These are phyloP conservation scores for Plasmodium malariae DNA, from an alignment of 169 alveolate genomes.

Conservation along the genomic window DNA sequence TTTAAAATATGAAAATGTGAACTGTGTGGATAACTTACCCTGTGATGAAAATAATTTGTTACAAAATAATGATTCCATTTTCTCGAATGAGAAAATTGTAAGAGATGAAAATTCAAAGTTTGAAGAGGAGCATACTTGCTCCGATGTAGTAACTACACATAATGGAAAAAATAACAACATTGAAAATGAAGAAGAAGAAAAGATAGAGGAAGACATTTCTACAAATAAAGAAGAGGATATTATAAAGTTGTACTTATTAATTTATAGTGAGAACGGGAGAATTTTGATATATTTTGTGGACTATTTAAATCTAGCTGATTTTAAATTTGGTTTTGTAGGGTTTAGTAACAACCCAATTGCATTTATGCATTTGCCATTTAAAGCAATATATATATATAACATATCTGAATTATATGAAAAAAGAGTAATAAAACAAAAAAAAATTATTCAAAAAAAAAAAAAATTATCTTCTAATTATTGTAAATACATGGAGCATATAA, in stretches of 20 bases:
- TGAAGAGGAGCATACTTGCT: no score
- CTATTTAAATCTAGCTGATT: constrained; percentile 6
- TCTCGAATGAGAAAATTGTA: background rate
- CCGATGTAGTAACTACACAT: no score
- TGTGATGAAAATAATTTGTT: background rate
- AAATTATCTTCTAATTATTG: constrained; percentile 51
- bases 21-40: background rate
- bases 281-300: constrained; percentile 55
- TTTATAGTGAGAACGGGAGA: constrained; percentile 42
- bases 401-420: constrained; percentile 18
- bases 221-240: background rate
- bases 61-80: background rate
- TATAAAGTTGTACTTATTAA: constrained; percentile 35
- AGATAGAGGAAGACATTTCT: background rate
- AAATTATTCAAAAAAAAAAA: constrained; percentile 53
- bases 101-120: background rate
- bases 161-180: background rate
- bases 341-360: constrained; percentile 10
- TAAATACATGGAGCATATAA: constrained; percentile 51
- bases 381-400: constrained; percentile 17
- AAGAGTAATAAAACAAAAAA: constrained; percentile 57
- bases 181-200: background rate
- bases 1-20: background rate
- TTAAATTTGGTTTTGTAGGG: constrained; percentile 53
- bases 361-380: constrained; percentile 32